A percentile compares a stretch with the other conserved stretches of the same genome.
These are phyloP conservation scores for Fraxinus latifolia DNA, from an alignment of 305 asterid genomes.

Conservation along the genomic window DNA sequence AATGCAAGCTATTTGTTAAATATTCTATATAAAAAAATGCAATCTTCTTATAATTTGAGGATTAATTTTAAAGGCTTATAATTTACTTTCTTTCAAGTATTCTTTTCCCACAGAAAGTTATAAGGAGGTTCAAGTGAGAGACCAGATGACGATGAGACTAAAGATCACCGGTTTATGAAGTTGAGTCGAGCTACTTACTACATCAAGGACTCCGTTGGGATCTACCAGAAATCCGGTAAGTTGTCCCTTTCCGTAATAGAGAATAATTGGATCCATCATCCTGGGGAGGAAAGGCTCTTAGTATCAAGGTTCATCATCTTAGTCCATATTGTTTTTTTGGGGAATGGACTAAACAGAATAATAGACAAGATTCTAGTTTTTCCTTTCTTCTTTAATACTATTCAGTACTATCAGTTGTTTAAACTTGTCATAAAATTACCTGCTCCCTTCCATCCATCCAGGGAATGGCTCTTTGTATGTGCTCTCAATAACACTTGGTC, in stretches of 20 bases:
- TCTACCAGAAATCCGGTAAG: slow-evolving; percentile 87
- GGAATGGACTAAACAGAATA: background rate
- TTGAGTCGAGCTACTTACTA: slow-evolving; percentile 49
- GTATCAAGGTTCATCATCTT: background rate
- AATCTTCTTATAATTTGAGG: background rate
- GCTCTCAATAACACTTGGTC: slow-evolving; percentile 98
- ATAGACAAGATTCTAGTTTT: background rate
- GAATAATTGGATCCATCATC: slow-evolving; percentile 97
- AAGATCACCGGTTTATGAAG: slow-evolving; percentile 1
- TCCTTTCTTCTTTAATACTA: background rate
- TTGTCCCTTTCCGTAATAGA: slow-evolving; percentile 88
- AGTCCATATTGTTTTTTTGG: background rate
- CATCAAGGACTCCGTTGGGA: slow-evolving; percentile 91
- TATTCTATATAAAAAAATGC: background rate
- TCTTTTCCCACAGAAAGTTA: background rate
- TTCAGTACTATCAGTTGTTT: background rate
- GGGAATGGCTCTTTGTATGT: slow-evolving; percentile 96
- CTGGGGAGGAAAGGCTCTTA: slow-evolving; percentile 32
- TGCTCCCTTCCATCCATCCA: slow-evolving; percentile 99
- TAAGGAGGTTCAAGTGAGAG: background rate
- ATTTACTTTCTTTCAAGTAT: background rate
- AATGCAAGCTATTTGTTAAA: slow-evolving; percentile 15
- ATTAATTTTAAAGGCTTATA: background rate
- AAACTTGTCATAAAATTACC: slow-evolving; percentile 34
- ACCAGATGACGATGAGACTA: background rate